Evolutionary conservation across 352 stramenopile genomes (phyloP), one percentile per base, ranked within the genome.

Genomic region (Pythium plurisporium): DNA sequence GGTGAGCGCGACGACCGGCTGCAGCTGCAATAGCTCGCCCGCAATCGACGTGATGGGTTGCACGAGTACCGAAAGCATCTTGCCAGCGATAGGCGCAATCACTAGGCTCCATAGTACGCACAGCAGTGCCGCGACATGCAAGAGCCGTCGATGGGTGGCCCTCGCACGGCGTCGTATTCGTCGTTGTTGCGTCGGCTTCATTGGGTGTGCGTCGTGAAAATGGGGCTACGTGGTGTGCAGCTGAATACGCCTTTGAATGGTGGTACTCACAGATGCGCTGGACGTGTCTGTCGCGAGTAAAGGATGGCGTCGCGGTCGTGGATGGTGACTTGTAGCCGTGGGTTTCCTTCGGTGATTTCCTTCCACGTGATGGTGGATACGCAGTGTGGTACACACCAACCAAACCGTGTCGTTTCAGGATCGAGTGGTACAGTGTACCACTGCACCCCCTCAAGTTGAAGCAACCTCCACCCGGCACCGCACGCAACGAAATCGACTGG

Each of bases 1-100:
- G 20, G 80, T 86, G 27, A 95, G 65, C 19, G 79, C 79, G 3
- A 93, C 64, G 29, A 86, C 76, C 0, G 82, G 81, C 37, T 89
- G 76, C 15, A 87, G 67, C 5, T 64, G 62, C 31, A 94, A 60
- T 11, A 60, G 65, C 36, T 91, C 82, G 41, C 85, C 83, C 14
- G 79, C 83, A 11, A 69, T 69, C 17, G 79, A 87, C 15, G 66
- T 75, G 27, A 82, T 63, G 1, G 85, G 83, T 55, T 94, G 83
- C 8, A 86, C 75, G 15, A 94, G 69, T 15, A 92, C 72, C 9
- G 64, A 74, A 22, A 94, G 47, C 37, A 81, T 50, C 33, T 77
- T 85, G n/a, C 45, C 62, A 11, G 59, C 20, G 0, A 45, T 31
- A 4, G 19, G n/a, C 6, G 27, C 5, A 15, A 47, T 15, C 17